Conservation (phyloP, 2,329 filamentous ascomycete genomes). For the Zalaria obscura region DNA sequence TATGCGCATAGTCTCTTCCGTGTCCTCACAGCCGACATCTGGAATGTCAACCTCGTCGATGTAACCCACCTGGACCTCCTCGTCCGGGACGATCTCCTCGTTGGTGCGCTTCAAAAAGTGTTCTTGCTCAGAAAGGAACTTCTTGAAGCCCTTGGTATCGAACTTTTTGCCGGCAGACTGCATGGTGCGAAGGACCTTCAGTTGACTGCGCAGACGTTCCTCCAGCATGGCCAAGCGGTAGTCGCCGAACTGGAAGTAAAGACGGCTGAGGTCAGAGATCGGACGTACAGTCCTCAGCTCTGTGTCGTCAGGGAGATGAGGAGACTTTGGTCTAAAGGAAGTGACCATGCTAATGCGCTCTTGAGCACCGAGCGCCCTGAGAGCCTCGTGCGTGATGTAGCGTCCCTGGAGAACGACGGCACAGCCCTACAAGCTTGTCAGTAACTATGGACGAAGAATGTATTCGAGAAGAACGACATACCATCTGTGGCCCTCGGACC, state of each 20-base stretch:
- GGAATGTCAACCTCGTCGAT: not conserved
- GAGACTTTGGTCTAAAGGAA: slow-evolving; percentile 45
- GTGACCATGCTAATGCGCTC: slow-evolving; percentile 56
- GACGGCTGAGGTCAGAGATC: slow-evolving; percentile 41
- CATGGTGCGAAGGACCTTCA: slow-evolving; percentile 27
- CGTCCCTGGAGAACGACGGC: slow-evolving; percentile 53
- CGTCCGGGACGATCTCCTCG: slow-evolving; percentile 13
- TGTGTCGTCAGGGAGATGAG: slow-evolving; percentile 43
- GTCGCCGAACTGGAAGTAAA: slow-evolving; percentile 47
- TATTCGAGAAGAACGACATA: slow-evolving; percentile 18
- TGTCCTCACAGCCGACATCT: not conserved
- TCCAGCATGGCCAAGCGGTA: slow-evolving; percentile 51
- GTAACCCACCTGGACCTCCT: not conserved
- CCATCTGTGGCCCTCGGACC: slow-evolving; percentile 46
- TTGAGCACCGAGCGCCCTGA: slow-evolving; percentile 41
- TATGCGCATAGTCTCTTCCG: not conserved
- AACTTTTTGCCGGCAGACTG: slow-evolving; percentile 17
- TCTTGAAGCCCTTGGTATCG: slow-evolving; percentile 19
- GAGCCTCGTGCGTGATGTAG: slow-evolving; percentile 51
- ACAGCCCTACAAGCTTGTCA: slow-evolving; percentile 31
- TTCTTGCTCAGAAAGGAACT: slow-evolving; percentile 19
- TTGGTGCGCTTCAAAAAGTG: slow-evolving; percentile 20
- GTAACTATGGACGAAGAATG: not conserved
- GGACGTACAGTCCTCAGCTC: slow-evolving; percentile 45
- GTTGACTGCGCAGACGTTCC: slow-evolving; percentile 37